A percentile compares a stretch with the other conserved stretches of the same genome.
Conservation (phyloP, 2,329 filamentous ascomycete genomes). For the Venturia nashicola region DNA sequence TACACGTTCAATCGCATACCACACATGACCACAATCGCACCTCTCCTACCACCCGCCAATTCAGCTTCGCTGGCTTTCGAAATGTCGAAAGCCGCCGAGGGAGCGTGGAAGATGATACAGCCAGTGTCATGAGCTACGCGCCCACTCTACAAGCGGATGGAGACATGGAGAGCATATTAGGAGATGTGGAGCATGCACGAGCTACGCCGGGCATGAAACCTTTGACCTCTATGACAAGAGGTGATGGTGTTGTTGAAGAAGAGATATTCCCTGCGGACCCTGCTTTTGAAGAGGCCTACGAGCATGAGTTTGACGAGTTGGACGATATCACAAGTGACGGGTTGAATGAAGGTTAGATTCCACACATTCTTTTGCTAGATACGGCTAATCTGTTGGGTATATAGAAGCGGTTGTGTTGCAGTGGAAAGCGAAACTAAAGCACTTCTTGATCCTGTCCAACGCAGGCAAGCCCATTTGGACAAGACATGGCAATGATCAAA, state of each 20-base stretch:
- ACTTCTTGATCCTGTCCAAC: slow-evolving; percentile 91
- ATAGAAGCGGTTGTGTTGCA: slow-evolving; percentile 44
- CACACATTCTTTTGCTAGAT: slow-evolving; percentile 14
- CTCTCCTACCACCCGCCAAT: slow-evolving; percentile 24
- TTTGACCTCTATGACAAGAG: slow-evolving; percentile 41
- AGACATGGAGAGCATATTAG: slow-evolving; percentile 73
- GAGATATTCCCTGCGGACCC: slow-evolving; percentile 21
- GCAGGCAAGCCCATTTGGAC: slow-evolving; percentile 97
- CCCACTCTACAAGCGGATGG: slow-evolving; percentile 50
- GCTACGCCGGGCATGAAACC: slow-evolving; percentile 58
- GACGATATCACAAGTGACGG: slow-evolving; percentile 44
- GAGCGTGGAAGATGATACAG: slow-evolving; percentile 49
- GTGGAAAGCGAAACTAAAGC: slow-evolving; percentile 91
- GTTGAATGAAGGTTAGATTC: slow-evolving; percentile 43
- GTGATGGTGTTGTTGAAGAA: slow-evolving; percentile 28
- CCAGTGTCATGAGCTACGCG: slow-evolving; percentile 54
- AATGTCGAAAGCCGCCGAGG: slow-evolving; percentile 31
- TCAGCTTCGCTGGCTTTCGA: slow-evolving; percentile 25
- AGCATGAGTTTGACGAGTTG: slow-evolving; percentile 66
- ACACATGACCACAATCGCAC: slow-evolving; percentile 31
- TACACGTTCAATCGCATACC: slow-evolving; percentile 62
- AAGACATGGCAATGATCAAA: slow-evolving; percentile 75
- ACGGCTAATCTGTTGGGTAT: slow-evolving; percentile 11
- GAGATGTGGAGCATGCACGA: slow-evolving; percentile 51
- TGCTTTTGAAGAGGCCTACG: slow-evolving; percentile 51